Evolutionary conservation across 1,284 basidiomycete species (phyloP).

Genomic region (Rhodotorula sp.): DNA sequence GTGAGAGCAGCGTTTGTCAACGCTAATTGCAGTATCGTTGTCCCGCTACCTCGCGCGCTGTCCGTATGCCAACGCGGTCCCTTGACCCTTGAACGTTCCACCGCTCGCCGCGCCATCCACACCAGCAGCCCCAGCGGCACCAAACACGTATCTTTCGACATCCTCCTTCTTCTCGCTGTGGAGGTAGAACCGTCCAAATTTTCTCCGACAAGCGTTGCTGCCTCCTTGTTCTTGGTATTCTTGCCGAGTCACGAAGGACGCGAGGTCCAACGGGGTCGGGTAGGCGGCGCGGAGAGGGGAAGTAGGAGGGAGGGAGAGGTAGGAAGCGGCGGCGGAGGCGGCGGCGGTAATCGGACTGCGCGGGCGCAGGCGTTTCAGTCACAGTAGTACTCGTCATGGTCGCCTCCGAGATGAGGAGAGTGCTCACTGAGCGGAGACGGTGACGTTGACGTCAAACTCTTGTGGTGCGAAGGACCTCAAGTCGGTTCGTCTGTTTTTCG

Average conservation of each 20-base stretch:
- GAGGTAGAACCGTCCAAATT: conserved; percentile 52
- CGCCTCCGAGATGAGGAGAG: conserved; percentile 39
- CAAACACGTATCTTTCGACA: conserved; percentile 5
- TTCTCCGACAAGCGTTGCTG: conserved; percentile 66
- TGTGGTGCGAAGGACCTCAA: conserved; percentile 73
- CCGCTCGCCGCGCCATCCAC: not conserved
- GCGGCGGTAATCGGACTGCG: conserved; percentile 20
- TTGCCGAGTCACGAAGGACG: conserved; percentile 60
- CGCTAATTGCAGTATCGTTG: too few species aligned
- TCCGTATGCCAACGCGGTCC: not conserved
- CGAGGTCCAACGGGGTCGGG: conserved; percentile 54
- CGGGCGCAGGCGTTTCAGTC: too few species aligned
- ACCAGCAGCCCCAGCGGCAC: not conserved
- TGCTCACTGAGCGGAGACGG: conserved; percentile 68
- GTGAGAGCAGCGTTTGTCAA: too few species aligned
- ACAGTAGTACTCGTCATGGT: too few species aligned
- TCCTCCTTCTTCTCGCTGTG: not conserved
- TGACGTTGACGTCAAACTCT: conserved; percentile 69
- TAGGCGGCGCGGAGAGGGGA: conserved; percentile 55
- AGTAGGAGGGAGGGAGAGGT: conserved; percentile 59
- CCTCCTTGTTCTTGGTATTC: conserved; percentile 76
- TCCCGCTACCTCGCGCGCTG: too few species aligned
- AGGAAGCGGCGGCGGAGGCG: conserved; percentile 64
- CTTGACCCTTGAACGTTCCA: not conserved
- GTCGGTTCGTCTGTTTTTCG: conserved; percentile 55